Percentiles rank a stretch among this genome's conserved stretches.
These are phyloP conservation scores for Nicotiana undulata DNA, from an alignment of 257 asterid genomes.

Conservation along the genomic window DNA sequence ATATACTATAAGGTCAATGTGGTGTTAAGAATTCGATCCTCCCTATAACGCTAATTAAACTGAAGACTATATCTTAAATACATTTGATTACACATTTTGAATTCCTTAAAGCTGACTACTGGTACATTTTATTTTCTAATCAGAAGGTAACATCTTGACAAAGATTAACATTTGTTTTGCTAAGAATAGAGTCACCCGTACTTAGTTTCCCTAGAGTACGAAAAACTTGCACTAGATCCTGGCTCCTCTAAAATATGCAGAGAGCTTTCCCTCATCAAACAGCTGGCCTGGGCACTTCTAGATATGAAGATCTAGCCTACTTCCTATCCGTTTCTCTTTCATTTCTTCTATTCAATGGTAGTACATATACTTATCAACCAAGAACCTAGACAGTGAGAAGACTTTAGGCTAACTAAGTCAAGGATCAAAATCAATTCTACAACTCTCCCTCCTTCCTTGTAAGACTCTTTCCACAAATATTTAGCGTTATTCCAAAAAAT, in stretches of 20 bases:
- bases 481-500: neutral
- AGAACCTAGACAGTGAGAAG: neutral
- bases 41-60: too few species aligned
- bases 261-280: neutral
- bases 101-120: too few species aligned
- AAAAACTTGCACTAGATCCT: neutral
- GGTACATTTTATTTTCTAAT: neutral
- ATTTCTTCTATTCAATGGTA: neutral
- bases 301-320: neutral
- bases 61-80: too few species aligned
- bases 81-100: too few species aligned
- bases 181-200: neutral
- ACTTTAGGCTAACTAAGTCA: neutral
- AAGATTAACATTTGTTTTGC: too few species aligned
- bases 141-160: neutral
- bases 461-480: neutral
- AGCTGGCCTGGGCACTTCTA: neutral
- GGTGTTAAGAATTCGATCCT: too few species aligned
- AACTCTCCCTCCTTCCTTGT: neutral
- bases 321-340: neutral
- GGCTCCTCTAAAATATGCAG: too few species aligned
- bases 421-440: neutral
- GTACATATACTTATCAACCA: neutral
- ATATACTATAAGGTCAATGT: too few species aligned
- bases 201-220: neutral